Conservation (phyloP, 1,284 basidiomycete species). For the Tetrapyrgos nigripes region DNA sequence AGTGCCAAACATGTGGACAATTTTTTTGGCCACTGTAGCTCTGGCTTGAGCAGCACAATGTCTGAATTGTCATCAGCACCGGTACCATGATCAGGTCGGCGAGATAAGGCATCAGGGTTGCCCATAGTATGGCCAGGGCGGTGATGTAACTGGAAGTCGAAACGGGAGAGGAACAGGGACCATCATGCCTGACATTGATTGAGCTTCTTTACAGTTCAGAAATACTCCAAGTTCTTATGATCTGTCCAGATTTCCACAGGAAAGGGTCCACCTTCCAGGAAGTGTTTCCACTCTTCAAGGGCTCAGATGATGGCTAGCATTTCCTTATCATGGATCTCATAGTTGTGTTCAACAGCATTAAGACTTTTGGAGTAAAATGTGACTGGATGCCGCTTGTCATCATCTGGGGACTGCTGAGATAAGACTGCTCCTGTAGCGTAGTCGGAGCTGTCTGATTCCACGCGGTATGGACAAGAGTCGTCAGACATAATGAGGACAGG, state of each 20-base stretch:
- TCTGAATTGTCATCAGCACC: conserved; percentile 14
- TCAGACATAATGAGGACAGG: conserved; percentile 3
- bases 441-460: conserved; percentile 18
- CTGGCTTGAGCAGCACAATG: conserved; percentile 9
- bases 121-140: conserved; percentile 11
- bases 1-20: too few relatives aligned
- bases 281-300: conserved; percentile 18
- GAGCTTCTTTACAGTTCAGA: conserved; percentile 19
- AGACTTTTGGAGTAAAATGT: background rate
- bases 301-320: conserved; percentile 1
- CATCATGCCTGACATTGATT: conserved; percentile 1
- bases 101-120: conserved; percentile 21
- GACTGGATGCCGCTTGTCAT: background rate
- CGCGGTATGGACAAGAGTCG: conserved; percentile 1
- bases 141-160: conserved; percentile 9
- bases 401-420: background rate
- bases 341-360: background rate
- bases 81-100: conserved; percentile 13
- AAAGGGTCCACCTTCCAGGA: background rate
- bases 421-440: conserved; percentile 33
- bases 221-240: conserved; percentile 37
- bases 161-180: conserved; percentile 8
- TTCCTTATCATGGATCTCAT: background rate
- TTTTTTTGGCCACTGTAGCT: too few relatives aligned
- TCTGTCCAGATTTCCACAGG: conserved; percentile 11